Percentiles rank a stretch among this genome's conserved stretches.
Evolutionary conservation across 495 filamentous ascomycete genomes (phyloP).

Genomic region (Penicillium nucicola): DNA sequence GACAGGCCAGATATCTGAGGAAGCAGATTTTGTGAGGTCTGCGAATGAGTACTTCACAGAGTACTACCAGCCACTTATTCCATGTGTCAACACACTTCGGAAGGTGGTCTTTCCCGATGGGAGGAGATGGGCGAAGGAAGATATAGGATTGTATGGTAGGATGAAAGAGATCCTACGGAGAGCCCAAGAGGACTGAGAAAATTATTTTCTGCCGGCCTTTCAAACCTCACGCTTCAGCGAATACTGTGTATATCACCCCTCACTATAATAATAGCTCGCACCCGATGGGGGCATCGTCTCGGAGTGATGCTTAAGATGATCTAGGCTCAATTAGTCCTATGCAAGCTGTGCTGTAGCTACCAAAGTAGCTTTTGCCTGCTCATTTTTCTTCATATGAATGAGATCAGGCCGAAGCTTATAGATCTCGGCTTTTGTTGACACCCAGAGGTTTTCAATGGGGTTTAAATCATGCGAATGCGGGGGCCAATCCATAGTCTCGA

Average conservation of each 20-base stretch:
- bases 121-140: conserved; percentile 21
- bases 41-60: conserved; percentile 28
- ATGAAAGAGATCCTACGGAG: conserved; percentile 24
- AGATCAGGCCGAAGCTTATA: conserved; percentile 6
- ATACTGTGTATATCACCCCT: conserved; percentile 9
- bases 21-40: conserved; percentile 29
- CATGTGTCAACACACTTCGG: conserved; percentile 32
- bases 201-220: too few relatives aligned
- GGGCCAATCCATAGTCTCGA: conserved; percentile 7
- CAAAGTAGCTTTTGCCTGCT: background rate
- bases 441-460: conserved; percentile 20
- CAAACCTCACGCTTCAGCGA: background rate
- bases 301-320: background rate
- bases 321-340: background rate
- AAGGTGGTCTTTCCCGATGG: conserved; percentile 35
- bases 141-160: conserved; percentile 20
- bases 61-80: conserved; percentile 32
- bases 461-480: conserved; percentile 10
- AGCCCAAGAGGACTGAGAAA: background rate
- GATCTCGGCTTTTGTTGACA: conserved; percentile 13
- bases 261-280: too few relatives aligned
- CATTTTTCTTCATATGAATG: background rate
- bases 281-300: too few relatives aligned
- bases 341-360: background rate
- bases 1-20: conserved; percentile 22